Percentiles rank a stretch among this genome's conserved stretches.
Evolutionary conservation across 1,139 yeast genomes (phyloP).

Genomic region (Tardiomyces depauwii): DNA sequence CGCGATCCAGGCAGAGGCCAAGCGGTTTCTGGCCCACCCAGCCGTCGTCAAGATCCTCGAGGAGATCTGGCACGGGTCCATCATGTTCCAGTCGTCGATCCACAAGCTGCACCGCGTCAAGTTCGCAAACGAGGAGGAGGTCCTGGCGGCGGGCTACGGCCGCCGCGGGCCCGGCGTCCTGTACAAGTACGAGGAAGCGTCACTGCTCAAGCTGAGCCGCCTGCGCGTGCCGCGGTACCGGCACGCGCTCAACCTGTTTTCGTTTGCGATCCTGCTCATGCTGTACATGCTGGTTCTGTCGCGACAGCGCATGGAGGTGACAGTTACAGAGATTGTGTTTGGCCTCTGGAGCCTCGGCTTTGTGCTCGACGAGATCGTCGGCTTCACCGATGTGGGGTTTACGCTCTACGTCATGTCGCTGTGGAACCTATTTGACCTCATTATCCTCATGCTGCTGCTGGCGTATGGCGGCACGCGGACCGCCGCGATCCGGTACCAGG

Average conservation of each 20-base stretch:
- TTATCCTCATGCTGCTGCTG: slow-evolving; percentile 21
- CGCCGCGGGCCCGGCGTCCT: slow-evolving; percentile 27
- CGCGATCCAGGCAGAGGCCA: slow-evolving; percentile 44
- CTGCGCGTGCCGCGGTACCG: slow-evolving; percentile 30
- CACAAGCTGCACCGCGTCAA: slow-evolving; percentile 28
- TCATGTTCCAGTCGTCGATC: slow-evolving; percentile 29
- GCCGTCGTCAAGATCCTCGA: slow-evolving; percentile 39
- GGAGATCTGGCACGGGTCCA: slow-evolving; percentile 44
- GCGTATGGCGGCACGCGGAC: slow-evolving; percentile 14
- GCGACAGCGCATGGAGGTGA: slow-evolving; percentile 12
- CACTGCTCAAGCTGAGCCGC: slow-evolving; percentile 27
- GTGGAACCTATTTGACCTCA: slow-evolving; percentile 30
- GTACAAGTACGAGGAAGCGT: slow-evolving; percentile 26
- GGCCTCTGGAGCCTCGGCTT: slow-evolving; percentile 29
- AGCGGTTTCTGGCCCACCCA: slow-evolving; percentile 46
- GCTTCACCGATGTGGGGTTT: slow-evolving; percentile 27
- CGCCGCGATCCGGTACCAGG: background rate
- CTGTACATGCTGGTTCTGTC: slow-evolving; percentile 24
- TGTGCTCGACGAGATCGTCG: slow-evolving; percentile 27
- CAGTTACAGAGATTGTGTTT: slow-evolving; percentile 20
- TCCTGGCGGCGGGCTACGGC: slow-evolving; percentile 17
- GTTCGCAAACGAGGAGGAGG: slow-evolving; percentile 18
- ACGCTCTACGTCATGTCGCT: slow-evolving; percentile 27
- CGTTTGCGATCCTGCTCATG: slow-evolving; percentile 27
- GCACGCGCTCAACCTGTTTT: slow-evolving; percentile 29